Percentiles rank a stretch among this genome's conserved stretches.
Conservation (phyloP, 2,329 filamentous ascomycete species). For the Pseudocercospora crystallina region DNA sequence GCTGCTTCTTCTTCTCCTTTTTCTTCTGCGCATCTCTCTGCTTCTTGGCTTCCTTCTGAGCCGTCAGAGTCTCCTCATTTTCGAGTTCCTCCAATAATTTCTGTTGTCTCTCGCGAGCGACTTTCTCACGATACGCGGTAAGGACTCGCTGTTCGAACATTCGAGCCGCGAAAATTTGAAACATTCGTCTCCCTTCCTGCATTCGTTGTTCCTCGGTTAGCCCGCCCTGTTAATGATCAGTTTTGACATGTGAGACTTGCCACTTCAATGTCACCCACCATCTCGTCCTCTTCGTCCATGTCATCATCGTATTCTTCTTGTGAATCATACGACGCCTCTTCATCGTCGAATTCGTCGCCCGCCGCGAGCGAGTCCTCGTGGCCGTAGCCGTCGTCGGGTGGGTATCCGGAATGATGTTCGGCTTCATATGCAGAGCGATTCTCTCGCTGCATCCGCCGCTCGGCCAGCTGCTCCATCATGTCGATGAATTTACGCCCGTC, state of each 20-base stretch:
- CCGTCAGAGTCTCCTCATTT: conserved; percentile 74
- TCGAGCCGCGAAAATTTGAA: conserved; percentile 96
- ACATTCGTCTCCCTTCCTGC: conserved; percentile 98
- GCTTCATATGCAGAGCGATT: conserved; percentile 77
- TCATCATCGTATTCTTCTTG: conserved; percentile 66
- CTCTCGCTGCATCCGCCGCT: conserved; percentile 94
- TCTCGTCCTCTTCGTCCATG: conserved; percentile 59
- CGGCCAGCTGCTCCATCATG: conserved; percentile 99
- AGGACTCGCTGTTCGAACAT: conserved; percentile 99
- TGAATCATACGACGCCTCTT: conserved; percentile 64
- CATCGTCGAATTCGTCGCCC: conserved; percentile 76
- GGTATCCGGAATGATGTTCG: conserved; percentile 53
- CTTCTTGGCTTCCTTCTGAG: conserved; percentile 85
- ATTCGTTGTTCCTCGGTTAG: conserved; percentile 99
- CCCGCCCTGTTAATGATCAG: conserved; percentile 66
- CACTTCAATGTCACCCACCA: conserved; percentile 45
- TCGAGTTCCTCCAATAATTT: conserved; percentile 88
- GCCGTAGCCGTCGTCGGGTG: conserved; percentile 48
- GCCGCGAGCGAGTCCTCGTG: conserved; percentile 72
- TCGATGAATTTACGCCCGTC: conserved; percentile 99
- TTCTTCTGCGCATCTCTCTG: conserved; percentile 91
- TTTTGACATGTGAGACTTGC: conserved; percentile 31
- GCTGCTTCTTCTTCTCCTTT: conserved; percentile 87
- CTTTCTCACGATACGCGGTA: conserved; percentile 96
- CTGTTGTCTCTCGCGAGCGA: conserved; percentile 85